phyloP scores from a whole-genome alignment of 768 basidiomycete species.

The Naematelia aurantialba region DNA sequence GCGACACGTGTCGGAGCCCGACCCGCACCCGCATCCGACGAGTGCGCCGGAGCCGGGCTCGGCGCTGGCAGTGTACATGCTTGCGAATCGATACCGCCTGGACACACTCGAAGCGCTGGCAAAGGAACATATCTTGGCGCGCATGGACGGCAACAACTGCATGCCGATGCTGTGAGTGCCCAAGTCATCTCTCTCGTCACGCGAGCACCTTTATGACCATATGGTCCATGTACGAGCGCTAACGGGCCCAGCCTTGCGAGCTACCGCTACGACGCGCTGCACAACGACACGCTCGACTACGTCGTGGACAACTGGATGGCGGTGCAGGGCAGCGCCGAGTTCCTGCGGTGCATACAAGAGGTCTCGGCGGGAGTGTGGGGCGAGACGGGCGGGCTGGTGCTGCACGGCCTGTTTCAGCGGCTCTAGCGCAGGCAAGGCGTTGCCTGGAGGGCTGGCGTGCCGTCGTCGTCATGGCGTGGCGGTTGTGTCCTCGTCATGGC shows the following conservation, averaged over 20 bases:
- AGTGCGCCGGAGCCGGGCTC: slow-evolving; percentile 63
- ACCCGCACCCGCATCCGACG: slow-evolving; percentile 71
- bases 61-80: slow-evolving; percentile 69
- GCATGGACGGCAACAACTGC: slow-evolving; percentile 63
- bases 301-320: slow-evolving; percentile 53
- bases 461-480: no score
- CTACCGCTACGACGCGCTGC: slow-evolving; percentile 17
- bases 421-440: no score
- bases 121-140: slow-evolving; percentile 68
- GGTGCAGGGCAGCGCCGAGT: neutral
- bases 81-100: slow-evolving; percentile 72
- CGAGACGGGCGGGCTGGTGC: neutral
- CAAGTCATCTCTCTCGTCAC: no score
- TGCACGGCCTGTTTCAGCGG: neutral
- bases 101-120: slow-evolving; percentile 64
- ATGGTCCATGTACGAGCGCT: slow-evolving; percentile 27
- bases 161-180: slow-evolving; percentile 70
- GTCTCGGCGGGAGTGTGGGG: slow-evolving; percentile 3
- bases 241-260: slow-evolving; percentile 46
- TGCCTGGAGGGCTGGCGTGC: no score
- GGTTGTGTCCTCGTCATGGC: no score
- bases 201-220: neutral
- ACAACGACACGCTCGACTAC: slow-evolving; percentile 57
- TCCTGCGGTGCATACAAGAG: slow-evolving; percentile 1
- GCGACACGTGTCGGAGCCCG: slow-evolving; percentile 48